Evolutionary conservation across 2,329 filamentous ascomycete species (phyloP).

Genomic region (Pseudogymnoascus sp.): DNA sequence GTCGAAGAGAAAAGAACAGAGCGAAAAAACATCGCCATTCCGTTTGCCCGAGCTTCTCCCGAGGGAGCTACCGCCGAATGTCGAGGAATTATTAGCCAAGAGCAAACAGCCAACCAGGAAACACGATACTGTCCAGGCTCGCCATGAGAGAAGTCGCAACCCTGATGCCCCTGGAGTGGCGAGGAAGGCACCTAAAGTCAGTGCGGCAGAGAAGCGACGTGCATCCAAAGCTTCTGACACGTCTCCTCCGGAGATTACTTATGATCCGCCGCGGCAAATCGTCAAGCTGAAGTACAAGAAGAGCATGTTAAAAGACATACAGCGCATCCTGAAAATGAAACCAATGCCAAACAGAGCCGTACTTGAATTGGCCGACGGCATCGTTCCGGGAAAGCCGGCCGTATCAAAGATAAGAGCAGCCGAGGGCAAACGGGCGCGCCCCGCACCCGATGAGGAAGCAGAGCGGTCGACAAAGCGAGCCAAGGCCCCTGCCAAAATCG

Average conservation of each 20-base stretch:
- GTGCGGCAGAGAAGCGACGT: background rate
- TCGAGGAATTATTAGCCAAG: conserved; percentile 24
- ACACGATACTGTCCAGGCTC: conserved; percentile 24
- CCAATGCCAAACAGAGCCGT: conserved; percentile 16
- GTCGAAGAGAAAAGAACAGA: conserved; percentile 1
- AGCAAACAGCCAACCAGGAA: conserved; percentile 5
- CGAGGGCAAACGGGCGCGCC: background rate
- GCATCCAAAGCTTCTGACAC: background rate
- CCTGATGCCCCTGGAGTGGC: conserved; percentile 28
- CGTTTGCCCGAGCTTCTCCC: conserved; percentile 24
- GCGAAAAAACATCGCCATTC: background rate
- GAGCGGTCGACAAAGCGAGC: background rate
- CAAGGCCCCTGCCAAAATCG: background rate
- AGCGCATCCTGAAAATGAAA: conserved; percentile 23
- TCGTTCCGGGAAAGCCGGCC: background rate
- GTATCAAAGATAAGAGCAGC: background rate
- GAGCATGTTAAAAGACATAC: conserved; percentile 21
- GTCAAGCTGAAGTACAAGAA: conserved; percentile 29
- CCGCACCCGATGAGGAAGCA: background rate
- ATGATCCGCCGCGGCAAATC: conserved; percentile 12
- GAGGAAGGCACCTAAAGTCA: conserved; percentile 25
- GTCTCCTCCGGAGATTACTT: background rate
- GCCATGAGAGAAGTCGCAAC: conserved; percentile 27
- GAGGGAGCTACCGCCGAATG: conserved; percentile 25
- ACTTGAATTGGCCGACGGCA: background rate